Base-by-base conservation (phyloP, 345 rosid species). In the Hypericum androsaemum region DNA sequence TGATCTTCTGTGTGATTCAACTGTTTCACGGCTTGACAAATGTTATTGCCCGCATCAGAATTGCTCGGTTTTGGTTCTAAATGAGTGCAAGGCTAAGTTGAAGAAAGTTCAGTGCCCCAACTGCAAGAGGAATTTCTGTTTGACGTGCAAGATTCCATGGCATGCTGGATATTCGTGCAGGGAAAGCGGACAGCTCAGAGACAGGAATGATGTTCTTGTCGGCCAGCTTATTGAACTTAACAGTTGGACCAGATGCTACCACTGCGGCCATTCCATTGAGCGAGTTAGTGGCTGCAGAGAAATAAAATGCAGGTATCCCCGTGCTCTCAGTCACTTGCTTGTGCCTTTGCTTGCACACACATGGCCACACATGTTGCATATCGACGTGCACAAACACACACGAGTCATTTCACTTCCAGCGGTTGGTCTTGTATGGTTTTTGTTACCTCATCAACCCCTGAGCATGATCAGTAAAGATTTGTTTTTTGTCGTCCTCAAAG, bases 11-110 rank as follows among this genome's bases (percentile, higher is more conserved):
- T 51, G 59, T 16, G 65, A 71, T 9, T 54, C 61, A 0, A 6
- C 16, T 8, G 50, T 62, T 14, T 44, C 47, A 47, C 37, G 53
- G 15, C 35, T 41, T 39, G 59, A 66, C 10, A 62, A 56, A 8
- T 36, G 68, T 57, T 71, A 62, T 37, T 71, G 75, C 48, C 75
- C 75, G 3, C 41, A 71, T 49, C 54, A 13, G 22, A 58, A 62
- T 47, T 71, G 75, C 59, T 40, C 48, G 3, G 56, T 22, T 8
- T 52, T 71, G 68, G 46, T 71, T 42, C 32, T 66, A 62, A 62
- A 71, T 32, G 71, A 71, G 53, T 66, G 75, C 6, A 60, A 43
- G 39, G 56, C 60, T 9, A 62, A 32, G 8, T 52, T 59, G 60
- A 66, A 59, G 57, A 71, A 59, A 56, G 37, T 13, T 12, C 36